Percentiles rank a stretch among this genome's conserved stretches.
These are phyloP conservation scores for Paratinospora sagittata DNA, from an alignment of 164 flowering plant genomes.

Conservation along the genomic window DNA sequence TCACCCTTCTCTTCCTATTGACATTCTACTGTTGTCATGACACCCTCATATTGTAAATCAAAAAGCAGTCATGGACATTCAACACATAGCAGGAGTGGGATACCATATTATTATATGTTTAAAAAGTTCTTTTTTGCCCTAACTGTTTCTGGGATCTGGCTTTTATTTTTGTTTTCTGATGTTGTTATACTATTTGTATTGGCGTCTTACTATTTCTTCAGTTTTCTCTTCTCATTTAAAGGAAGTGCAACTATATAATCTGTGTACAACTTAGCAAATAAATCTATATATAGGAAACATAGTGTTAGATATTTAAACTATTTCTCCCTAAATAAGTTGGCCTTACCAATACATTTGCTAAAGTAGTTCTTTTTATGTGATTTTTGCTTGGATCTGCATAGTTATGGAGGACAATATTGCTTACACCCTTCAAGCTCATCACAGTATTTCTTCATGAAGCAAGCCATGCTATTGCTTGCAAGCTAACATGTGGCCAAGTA, in stretches of 20 bases:
- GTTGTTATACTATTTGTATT: not conserved
- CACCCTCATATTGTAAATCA: no score
- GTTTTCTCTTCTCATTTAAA: not conserved
- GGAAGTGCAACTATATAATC: not conserved
- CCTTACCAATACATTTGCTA: not conserved
- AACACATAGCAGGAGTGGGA: not conserved
- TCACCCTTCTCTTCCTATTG: no score
- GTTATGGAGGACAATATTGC: constrained; percentile 46
- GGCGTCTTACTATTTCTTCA: no score
- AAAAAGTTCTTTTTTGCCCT: not conserved
- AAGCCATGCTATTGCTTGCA: constrained; percentile 53
- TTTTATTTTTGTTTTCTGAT: not conserved
- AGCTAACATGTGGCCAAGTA: constrained; percentile 44
- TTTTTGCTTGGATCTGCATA: constrained; percentile 14
- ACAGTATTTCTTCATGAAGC: constrained; percentile 49
- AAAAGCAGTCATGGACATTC: no score
- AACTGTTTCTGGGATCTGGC: not conserved
- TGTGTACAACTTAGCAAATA: not conserved
- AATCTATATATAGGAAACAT: no score
- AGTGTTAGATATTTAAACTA: not conserved
- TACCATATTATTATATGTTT: not conserved
- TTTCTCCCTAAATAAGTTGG: not conserved
- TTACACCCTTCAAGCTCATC: constrained; percentile 50
- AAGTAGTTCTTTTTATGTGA: not conserved
- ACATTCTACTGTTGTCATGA: no score